Evolutionary conservation across 1,139 yeast genomes (phyloP).

Genomic region (Yamadazyma siamensis): DNA sequence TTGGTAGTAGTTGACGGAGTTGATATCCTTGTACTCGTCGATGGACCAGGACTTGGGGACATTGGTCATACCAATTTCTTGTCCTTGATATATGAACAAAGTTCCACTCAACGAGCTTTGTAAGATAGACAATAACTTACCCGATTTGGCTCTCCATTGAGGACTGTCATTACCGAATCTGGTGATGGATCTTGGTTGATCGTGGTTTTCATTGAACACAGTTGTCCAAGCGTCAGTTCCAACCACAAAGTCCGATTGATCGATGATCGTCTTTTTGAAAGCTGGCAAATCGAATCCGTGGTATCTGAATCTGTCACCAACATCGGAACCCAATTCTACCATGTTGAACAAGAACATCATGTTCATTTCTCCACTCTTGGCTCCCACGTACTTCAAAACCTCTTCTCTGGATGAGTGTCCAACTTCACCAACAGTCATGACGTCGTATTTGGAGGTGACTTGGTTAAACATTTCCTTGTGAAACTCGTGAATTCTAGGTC

Average conservation of each 20-base stretch:
- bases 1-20: conserved; percentile 41
- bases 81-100: conserved; percentile 59
- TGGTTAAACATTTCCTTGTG: conserved; percentile 50
- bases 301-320: conserved; percentile 33
- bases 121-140: conserved; percentile 48
- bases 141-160: conserved; percentile 30
- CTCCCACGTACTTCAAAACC: conserved; percentile 47
- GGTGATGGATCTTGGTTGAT: conserved; percentile 53
- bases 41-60: conserved; percentile 42
- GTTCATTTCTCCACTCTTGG: conserved; percentile 47
- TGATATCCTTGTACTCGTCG: conserved; percentile 50
- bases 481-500: conserved; percentile 57
- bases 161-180: conserved; percentile 45
- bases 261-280: conserved; percentile 38
- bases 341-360: conserved; percentile 52
- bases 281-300: conserved; percentile 37
- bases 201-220: conserved; percentile 56
- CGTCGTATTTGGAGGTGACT: conserved; percentile 49
- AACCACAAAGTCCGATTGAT: conserved; percentile 28
- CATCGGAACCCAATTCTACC: conserved; percentile 41
- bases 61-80: conserved; percentile 58
- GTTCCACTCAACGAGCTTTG: conserved; percentile 53
- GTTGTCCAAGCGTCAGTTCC: conserved; percentile 59
- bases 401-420: conserved; percentile 44
- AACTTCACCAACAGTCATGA: conserved; percentile 59